These are phyloP conservation scores for Linnemannia hyalina DNA, from an alignment of 192 early-diverging fungal genomes.

Conservation along the genomic window DNA sequence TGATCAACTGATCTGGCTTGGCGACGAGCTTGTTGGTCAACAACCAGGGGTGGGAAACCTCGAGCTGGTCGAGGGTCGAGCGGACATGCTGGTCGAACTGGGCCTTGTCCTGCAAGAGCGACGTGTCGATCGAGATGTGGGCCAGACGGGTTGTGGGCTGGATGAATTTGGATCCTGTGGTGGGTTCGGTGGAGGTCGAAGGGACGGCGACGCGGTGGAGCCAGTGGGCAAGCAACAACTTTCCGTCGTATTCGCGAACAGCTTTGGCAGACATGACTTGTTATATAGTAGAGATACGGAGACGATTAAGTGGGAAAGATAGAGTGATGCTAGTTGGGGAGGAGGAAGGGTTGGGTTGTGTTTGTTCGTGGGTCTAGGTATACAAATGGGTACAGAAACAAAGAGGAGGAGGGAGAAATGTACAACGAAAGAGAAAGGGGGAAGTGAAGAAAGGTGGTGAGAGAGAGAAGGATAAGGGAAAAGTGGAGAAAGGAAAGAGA, in stretches of 20 bases:
- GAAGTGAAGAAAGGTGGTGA: neutral
- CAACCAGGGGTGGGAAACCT: conserved; percentile 89
- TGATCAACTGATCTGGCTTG: conserved; percentile 99
- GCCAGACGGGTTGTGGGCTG: conserved; percentile 84
- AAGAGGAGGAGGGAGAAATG: neutral
- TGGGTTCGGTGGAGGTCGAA: conserved; percentile 54
- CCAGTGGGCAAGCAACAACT: conserved; percentile 93
- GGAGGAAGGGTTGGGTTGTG: neutral
- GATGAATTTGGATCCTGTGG: conserved; percentile 71
- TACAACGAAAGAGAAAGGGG: neutral
- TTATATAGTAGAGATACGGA: neutral
- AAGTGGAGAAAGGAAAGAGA: neutral
- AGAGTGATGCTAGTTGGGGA: neutral
- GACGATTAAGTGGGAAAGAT: too few relatives aligned
- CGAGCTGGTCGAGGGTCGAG: conserved; percentile 70
- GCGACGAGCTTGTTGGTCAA: conserved; percentile 87
- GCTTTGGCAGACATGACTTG: conserved; percentile 86
- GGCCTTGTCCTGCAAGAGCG: conserved; percentile 61
- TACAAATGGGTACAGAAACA: conserved; percentile 13
- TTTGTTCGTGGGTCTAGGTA: conserved; percentile 10
- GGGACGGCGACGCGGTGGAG: conserved; percentile 68
- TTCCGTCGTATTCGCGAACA: conserved; percentile 98
- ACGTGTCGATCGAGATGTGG: conserved; percentile 80
- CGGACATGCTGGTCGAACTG: conserved; percentile 74
- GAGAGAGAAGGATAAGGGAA: neutral